Percentiles rank a stretch among this genome's conserved stretches.
These are phyloP conservation scores for Epichloe hybrida DNA, from an alignment of 2,329 filamentous ascomycete genomes.

Conservation along the genomic window DNA sequence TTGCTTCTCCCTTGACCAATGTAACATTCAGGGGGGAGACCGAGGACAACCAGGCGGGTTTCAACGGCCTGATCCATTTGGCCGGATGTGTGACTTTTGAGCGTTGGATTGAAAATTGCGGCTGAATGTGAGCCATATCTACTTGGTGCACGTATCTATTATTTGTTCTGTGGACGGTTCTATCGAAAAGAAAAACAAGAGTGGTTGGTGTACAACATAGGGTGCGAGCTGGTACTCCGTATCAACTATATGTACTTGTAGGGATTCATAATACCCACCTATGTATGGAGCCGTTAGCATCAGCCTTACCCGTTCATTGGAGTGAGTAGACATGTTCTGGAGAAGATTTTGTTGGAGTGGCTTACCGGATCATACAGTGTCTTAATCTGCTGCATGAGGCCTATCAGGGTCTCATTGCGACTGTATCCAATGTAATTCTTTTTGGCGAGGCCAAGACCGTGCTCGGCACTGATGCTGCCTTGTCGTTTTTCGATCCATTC, in stretches of 20 bases:
- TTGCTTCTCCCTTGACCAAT: no score
- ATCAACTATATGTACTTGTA: constrained; percentile 72
- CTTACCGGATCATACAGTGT: constrained; percentile 85
- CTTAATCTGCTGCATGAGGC: constrained; percentile 92
- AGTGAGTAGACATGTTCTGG: background rate
- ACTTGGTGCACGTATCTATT: no score
- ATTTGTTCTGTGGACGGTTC: no score
- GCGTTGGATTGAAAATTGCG: no score
- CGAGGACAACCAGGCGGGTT: no score
- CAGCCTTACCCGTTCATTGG: constrained; percentile 10
- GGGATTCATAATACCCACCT: constrained; percentile 96
- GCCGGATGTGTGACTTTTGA: no score
- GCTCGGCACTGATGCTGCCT: constrained; percentile 93
- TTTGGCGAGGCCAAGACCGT: constrained; percentile 85
- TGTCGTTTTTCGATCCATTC: constrained; percentile 85
- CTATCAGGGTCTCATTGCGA: constrained; percentile 73
- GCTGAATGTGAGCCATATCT: no score
- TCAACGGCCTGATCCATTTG: no score
- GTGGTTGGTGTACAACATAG: no score
- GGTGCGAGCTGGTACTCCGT: no score
- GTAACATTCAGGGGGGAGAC: no score
- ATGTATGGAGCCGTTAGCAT: constrained; percentile 23
- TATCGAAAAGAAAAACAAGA: no score
- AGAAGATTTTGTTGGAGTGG: constrained; percentile 5
- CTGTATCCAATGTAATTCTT: constrained; percentile 93